Base-by-base conservation (phyloP, 202 grass and related monocot species). In the Zoysia matrella region DNA sequence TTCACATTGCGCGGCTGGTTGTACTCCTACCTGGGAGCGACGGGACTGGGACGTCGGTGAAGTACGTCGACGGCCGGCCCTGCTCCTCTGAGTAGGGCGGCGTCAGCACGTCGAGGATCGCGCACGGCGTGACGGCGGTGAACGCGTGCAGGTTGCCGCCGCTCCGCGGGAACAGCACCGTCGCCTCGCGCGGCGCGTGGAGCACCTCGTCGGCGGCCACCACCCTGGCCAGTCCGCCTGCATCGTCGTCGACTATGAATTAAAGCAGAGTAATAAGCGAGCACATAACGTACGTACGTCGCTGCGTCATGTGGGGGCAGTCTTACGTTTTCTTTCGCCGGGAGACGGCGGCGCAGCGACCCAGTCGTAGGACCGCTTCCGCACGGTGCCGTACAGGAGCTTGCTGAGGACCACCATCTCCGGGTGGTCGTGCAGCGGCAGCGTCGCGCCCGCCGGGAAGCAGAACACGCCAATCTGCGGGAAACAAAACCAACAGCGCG, bases 341-440 rank as follows among this genome's bases (percentile, higher is more conserved):
- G 77, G 75, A 83, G 51, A 5, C 4, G 22, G 48, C 39, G 51
- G 83, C 7, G 22, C 46, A 72, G 49, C 50, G 77, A 90, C 70
- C 94, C 91, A 97, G 63, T 97, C 94, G 67, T 97, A 97, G 3
- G 94, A 94, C 48, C 80, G 88, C 12, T 78, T 48, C 11, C 75
- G 65, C 54, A 89, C 41, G 0, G 89, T 90, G 9, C 94, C 94
- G 16, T 97, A 97, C 1, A 97, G 73, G 16, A 97, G 85, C 60
- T 97, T 97, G 89, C 87, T 97, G 16, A 97, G 80, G 5, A 97
- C 94, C 39, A 94, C 76, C 94, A 97, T 97, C 69, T 87, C 77
- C 6, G 94, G 94, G 65, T 97, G 94, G 79, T 97, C 94, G 74
- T 97, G 94, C 69, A 97, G 86, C 22, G 94, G 94, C 65, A 97